phyloP scores from a whole-genome alignment of 2,329 filamentous ascomycete genomes.

The Endoconidiophora polonica region DNA sequence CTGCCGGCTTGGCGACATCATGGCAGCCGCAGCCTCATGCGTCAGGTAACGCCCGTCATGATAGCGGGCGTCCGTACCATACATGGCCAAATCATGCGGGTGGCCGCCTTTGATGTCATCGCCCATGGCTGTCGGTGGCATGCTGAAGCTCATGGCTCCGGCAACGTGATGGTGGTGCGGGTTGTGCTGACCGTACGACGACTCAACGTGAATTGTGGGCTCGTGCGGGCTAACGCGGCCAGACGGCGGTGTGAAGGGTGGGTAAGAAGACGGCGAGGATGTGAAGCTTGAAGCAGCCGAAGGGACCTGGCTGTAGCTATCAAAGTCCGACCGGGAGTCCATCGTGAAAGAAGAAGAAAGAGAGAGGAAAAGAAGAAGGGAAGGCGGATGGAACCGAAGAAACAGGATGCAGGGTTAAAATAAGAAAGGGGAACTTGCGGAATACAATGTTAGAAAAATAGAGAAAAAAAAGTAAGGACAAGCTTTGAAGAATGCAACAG shows the following conservation, averaged over 20 bases:
- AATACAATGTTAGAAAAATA: neutral
- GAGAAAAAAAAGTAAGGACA: neutral
- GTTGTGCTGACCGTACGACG: conserved; percentile 3
- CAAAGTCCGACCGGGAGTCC: conserved; percentile 25
- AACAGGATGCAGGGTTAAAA: neutral
- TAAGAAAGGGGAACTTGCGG: neutral
- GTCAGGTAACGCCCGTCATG: conserved; percentile 3
- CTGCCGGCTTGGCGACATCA: conserved; percentile 4
- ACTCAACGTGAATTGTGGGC: conserved; percentile 8
- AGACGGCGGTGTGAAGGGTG: conserved; percentile 28
- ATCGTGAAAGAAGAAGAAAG: conserved; percentile 20
- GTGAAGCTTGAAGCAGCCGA: conserved; percentile 24
- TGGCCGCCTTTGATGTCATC: neutral
- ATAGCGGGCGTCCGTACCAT: conserved; percentile 3
- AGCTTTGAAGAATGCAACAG: conserved; percentile 5
- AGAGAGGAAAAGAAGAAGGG: conserved; percentile 3
- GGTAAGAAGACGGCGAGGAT: conserved; percentile 25
- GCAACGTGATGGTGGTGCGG: neutral
- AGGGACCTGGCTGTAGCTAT: conserved; percentile 21
- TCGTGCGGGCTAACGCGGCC: conserved; percentile 18
- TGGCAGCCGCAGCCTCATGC: neutral
- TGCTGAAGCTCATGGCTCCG: conserved; percentile 7
- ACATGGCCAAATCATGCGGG: conserved; percentile 8
- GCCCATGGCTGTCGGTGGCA: conserved; percentile 7
- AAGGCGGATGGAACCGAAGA: neutral